These are phyloP conservation scores for Epichloe aotearoae DNA, from an alignment of 2,329 filamentous ascomycete genomes.

Conservation along the genomic window DNA sequence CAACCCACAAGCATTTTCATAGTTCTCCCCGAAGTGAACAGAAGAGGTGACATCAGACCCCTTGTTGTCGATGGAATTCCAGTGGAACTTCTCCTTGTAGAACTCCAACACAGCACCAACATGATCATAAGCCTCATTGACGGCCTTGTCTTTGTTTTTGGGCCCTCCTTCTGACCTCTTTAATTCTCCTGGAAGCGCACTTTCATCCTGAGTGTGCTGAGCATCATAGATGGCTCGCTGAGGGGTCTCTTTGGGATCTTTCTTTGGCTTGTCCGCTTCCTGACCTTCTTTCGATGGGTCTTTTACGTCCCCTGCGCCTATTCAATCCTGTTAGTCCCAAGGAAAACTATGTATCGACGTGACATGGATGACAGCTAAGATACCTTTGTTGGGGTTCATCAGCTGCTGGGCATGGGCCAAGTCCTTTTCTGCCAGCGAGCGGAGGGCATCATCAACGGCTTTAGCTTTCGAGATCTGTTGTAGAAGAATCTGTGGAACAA, in stretches of 20 bases:
- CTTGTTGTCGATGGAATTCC: slow-evolving; percentile 38
- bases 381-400: slow-evolving; percentile 13
- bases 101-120: slow-evolving; percentile 35
- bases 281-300: neutral
- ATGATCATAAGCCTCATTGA: slow-evolving; percentile 37
- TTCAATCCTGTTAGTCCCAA: neutral
- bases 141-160: slow-evolving; percentile 25
- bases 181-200: slow-evolving; percentile 27
- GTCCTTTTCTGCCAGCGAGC: slow-evolving; percentile 23
- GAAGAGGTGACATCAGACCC: slow-evolving; percentile 35
- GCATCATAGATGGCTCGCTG: slow-evolving; percentile 33
- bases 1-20: slow-evolving; percentile 35
- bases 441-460: slow-evolving; percentile 25
- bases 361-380: neutral
- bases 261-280: slow-evolving; percentile 3
- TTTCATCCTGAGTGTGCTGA: slow-evolving; percentile 22
- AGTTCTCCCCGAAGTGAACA: slow-evolving; percentile 38
- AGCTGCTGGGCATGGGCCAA: slow-evolving; percentile 25
- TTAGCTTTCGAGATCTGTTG: slow-evolving; percentile 24
- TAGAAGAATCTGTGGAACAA: slow-evolving; percentile 28
- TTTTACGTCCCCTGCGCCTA: neutral
- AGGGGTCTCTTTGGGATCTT: slow-evolving; percentile 14
- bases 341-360: neutral
- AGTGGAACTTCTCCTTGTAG: slow-evolving; percentile 34
- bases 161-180: slow-evolving; percentile 30